Conservation (phyloP, 1,139 yeast species). For the Kluyveromyces marxianus region DNA sequence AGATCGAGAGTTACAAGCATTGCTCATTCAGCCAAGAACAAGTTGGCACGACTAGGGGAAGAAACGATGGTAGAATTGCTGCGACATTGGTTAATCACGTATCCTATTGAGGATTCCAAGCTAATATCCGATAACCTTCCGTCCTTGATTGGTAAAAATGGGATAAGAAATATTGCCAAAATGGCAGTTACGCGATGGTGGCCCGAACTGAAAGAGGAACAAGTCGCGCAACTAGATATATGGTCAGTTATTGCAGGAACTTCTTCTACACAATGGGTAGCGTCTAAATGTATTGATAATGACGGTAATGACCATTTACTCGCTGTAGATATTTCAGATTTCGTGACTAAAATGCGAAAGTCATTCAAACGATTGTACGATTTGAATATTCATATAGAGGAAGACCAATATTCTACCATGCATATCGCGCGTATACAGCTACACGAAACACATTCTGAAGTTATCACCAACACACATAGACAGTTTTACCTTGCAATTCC, state of each 20-base stretch:
- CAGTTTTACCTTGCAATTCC: slow-evolving; percentile 66
- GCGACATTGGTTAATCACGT: not conserved
- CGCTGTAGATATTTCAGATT: slow-evolving; percentile 33
- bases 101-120: not conserved
- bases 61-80: not conserved
- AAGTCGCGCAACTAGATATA: slow-evolving; percentile 66
- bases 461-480: slow-evolving; percentile 7
- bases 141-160: slow-evolving; percentile 1
- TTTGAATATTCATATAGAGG: slow-evolving; percentile 58
- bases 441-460: slow-evolving; percentile 40
- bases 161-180: not conserved
- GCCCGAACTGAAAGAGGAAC: slow-evolving; percentile 29
- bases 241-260: slow-evolving; percentile 56
- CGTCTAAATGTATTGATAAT: slow-evolving; percentile 45
- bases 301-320: slow-evolving; percentile 33
- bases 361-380: slow-evolving; percentile 45
- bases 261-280: slow-evolving; percentile 46
- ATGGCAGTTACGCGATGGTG: slow-evolving; percentile 4
- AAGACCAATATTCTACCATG: slow-evolving; percentile 56
- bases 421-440: slow-evolving; percentile 59
- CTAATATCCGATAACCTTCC: not conserved
- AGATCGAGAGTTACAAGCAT: too few relatives aligned
- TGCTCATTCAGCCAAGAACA: not conserved
- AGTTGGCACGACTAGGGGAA: slow-evolving; percentile 1
- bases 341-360: slow-evolving; percentile 41